Evolutionary conservation across 257 asterid species (phyloP), one percentile per base, ranked within the genome.

Genomic region (Solanum medicagineum): DNA sequence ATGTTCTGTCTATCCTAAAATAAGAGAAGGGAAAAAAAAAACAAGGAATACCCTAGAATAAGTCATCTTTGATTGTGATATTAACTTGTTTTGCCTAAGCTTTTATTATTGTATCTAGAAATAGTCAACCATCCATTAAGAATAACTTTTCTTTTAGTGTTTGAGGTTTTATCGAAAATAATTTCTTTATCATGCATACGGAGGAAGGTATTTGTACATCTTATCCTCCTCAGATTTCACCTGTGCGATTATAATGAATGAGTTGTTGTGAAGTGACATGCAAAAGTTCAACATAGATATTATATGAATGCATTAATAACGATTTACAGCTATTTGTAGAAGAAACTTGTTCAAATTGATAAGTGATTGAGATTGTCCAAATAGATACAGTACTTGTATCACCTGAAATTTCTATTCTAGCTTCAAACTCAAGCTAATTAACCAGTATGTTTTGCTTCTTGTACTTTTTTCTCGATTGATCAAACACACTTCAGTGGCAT

Each of bases 211-310:
- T 0, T 3, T 1, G 22, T 24, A 24, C 9, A 63, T 63, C 5
- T 63, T 2, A 6, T 0, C 16, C 3, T 63, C 7, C 3, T 6
- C 2, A 13, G 0, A 26, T 0, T 0, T 26, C 16, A 6, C 2
- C 12, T 24, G 15, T 24, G 42, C 0, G 32, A 63, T 13, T 26
- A 63, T 5, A 63, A 0, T 13, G 10, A 26, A 22, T 11, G 24
- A 22, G 0, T 22, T 22, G 1, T 10, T 24, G 36, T 1, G 15
- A 16, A 24, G 47, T 51, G 3, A 24, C 82, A 26, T 77, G 19
- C 45, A 15, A 51, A 10, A 15, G 42, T 77, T 16, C 65, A 77
- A 26, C 24, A 26, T 51, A 26, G 10, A 40, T 9, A n/a, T 9
- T 17, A 17, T 40, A 51, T 69, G 79, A 69, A 3, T 36, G 7